These are phyloP conservation scores for Tolypocladium tundrense DNA, from an alignment of 2,329 filamentous ascomycete species.

Conservation along the genomic window DNA sequence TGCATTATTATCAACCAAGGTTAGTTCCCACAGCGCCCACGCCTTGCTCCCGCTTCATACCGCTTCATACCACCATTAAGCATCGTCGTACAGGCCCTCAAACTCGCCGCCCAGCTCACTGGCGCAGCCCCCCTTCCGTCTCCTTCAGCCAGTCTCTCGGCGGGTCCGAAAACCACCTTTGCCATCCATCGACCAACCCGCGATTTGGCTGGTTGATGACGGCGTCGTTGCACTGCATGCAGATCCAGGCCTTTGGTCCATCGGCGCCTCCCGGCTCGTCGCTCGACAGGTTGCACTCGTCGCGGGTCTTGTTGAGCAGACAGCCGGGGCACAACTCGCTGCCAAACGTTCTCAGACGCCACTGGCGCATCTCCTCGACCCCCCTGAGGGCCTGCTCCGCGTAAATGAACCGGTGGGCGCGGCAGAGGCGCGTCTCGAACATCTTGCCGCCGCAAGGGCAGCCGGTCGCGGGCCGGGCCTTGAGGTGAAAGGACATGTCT, in stretches of 20 bases:
- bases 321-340: conserved; percentile 21
- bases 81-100: not conserved
- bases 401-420: conserved; percentile 21
- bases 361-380: conserved; percentile 15
- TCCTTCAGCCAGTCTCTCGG: not conserved
- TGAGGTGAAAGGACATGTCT: not conserved
- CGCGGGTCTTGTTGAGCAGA: conserved; percentile 5
- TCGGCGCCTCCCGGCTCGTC: not conserved
- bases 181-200: not conserved
- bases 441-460: conserved; percentile 27
- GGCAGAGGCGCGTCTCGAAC: conserved; percentile 20
- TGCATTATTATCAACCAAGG: not conserved
- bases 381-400: conserved; percentile 12
- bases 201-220: not conserved
- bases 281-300: not conserved
- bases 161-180: not conserved
- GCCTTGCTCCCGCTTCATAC: not conserved
- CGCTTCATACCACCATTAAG: not conserved
- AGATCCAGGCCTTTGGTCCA: conserved; percentile 16
- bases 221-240: conserved; percentile 20
- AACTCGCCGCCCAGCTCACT: not conserved
- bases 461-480: conserved; percentile 17
- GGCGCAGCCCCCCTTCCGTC: not conserved
- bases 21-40: not conserved
- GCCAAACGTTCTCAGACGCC: conserved; percentile 12